Conservation (phyloP, 805 yeast species). For the Pichia exigua region DNA sequence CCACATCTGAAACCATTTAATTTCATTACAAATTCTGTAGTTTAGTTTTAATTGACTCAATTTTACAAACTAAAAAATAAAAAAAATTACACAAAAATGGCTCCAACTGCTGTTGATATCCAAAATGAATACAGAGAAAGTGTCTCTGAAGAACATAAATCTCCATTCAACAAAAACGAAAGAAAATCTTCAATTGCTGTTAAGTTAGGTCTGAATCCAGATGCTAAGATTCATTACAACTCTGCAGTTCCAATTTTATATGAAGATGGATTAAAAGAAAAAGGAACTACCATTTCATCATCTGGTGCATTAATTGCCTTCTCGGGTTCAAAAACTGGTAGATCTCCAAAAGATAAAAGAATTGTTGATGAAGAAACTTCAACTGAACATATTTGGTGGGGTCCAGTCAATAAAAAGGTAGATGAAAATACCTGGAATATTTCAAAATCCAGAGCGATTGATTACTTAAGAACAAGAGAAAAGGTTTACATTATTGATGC, state of each 20-base stretch:
- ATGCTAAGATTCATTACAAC: conserved; percentile 73
- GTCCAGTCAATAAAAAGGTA: conserved; percentile 94
- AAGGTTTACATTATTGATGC: conserved; percentile 94
- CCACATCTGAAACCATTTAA: background rate
- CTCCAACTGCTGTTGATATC: conserved; percentile 34
- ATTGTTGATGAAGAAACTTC: conserved; percentile 92
- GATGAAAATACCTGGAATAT: conserved; percentile 92
- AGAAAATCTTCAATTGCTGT: conserved; percentile 27
- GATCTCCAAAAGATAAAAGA: conserved; percentile 97
- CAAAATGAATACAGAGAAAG: conserved; percentile 24
- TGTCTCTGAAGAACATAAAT: conserved; percentile 16
- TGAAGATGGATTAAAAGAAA: conserved; percentile 89
- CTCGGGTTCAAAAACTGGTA: conserved; percentile 93
- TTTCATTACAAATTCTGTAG: background rate
- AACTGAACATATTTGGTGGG: conserved; percentile 92
- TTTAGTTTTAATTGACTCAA: background rate
- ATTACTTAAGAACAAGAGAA: conserved; percentile 91
- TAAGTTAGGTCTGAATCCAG: conserved; percentile 44
- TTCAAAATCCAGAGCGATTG: conserved; percentile 93
- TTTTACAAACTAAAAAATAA: background rate
- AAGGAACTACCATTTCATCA: conserved; percentile 83
- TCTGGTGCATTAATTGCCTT: conserved; percentile 94
- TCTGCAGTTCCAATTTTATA: conserved; percentile 88
- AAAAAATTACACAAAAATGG: conserved; percentile 21
- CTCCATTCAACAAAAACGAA: conserved; percentile 20